phyloP scores from a whole-genome alignment of 176 grass and related monocot genomes.

The Hyparrhenia diplandra region DNA sequence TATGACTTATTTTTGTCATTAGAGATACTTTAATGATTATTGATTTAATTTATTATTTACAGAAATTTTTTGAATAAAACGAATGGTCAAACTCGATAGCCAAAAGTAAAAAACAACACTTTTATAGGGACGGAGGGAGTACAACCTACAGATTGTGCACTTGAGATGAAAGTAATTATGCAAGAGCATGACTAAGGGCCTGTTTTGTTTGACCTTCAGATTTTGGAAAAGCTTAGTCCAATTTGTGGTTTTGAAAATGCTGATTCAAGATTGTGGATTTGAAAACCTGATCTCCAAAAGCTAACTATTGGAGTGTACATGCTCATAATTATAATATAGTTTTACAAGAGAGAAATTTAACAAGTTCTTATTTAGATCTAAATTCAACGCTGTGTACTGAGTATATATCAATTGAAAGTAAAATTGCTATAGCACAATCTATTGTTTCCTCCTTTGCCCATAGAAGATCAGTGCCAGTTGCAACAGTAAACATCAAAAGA shows the following conservation, averaged over 20 bases:
- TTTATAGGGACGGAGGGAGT: too few relatives aligned
- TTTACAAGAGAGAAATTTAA: not conserved
- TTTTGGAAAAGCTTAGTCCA: not conserved
- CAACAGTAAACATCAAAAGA: conserved; percentile 4
- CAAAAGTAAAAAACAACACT: too few relatives aligned
- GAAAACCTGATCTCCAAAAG: not conserved
- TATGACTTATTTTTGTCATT: too few relatives aligned
- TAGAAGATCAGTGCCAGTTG: conserved; percentile 1
- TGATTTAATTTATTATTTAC: too few relatives aligned
- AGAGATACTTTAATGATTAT: too few relatives aligned
- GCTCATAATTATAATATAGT: not conserved
- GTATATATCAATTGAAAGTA: not conserved
- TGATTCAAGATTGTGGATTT: not conserved
- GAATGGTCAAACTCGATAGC: too few relatives aligned
- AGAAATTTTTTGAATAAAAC: too few relatives aligned
- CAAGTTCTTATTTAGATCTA: not conserved
- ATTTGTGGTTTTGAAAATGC: not conserved
- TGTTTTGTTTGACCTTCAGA: not conserved
- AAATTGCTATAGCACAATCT: not conserved
- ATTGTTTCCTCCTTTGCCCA: not conserved
- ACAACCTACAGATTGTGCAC: not conserved
- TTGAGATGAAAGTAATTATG: not conserved
- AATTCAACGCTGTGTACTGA: not conserved
- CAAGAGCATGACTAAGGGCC: not conserved
- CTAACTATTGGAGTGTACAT: not conserved